Conservation (phyloP, 164 flowering plant genomes). For the Vitis cinerea region DNA sequence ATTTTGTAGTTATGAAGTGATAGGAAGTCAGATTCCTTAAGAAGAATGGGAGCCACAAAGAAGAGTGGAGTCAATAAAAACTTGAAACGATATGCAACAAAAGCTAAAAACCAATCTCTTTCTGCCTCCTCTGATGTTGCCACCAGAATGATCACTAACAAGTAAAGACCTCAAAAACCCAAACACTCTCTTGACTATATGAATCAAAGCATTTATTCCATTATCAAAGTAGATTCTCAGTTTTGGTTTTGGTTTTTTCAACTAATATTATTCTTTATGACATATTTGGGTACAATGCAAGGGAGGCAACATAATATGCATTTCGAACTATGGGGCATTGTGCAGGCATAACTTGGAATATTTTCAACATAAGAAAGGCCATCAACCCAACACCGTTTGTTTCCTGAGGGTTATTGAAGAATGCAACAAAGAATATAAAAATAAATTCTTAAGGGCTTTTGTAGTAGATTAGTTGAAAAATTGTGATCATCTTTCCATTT, state of each 20-base stretch:
- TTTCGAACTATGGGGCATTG: slow-evolving; percentile 84
- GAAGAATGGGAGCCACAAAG: too few relatives aligned
- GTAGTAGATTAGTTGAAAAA: slow-evolving; percentile 6
- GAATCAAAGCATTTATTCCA: too few relatives aligned
- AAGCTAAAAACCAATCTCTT: slow-evolving; percentile 73
- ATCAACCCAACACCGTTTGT: slow-evolving; percentile 58
- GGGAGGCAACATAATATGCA: slow-evolving; percentile 69
- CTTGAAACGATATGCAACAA: too few relatives aligned
- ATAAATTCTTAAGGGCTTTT: not conserved
- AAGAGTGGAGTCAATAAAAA: too few relatives aligned
- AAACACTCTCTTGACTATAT: not conserved
- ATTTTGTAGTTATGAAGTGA: too few relatives aligned
- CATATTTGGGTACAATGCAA: slow-evolving; percentile 82
- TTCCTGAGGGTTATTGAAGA: slow-evolving; percentile 39
- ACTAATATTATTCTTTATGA: not conserved
- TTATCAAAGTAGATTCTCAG: too few relatives aligned
- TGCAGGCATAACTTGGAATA: slow-evolving; percentile 74
- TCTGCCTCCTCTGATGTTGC: slow-evolving; percentile 64
- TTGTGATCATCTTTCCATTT: too few relatives aligned
- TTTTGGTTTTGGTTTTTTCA: too few relatives aligned
- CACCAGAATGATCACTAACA: slow-evolving; percentile 53
- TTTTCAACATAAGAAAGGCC: slow-evolving; percentile 60
- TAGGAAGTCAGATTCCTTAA: too few relatives aligned
- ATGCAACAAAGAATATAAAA: slow-evolving; percentile 31
- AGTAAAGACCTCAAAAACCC: slow-evolving; percentile 31